Base-by-base conservation (phyloP, 345 rosid species). In the Boechera stricta region DNA sequence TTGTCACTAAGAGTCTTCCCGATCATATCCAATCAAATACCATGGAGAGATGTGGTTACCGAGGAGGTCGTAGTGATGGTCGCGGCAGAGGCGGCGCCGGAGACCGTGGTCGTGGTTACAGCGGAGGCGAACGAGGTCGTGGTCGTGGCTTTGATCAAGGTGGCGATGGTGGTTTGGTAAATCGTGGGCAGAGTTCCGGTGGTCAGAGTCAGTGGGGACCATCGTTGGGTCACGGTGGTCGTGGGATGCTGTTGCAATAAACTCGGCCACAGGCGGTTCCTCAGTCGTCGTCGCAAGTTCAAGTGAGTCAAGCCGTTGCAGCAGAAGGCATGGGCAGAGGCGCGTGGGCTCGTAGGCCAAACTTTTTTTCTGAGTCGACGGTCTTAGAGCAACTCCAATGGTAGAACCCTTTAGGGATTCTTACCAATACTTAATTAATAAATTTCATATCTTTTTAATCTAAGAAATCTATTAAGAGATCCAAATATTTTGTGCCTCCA, bases 321-420 rank as follows among this genome's bases (percentile, higher is more conserved):
- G 7, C 35, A 7, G 68, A 32, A 49, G 18, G 21, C 56, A 0
- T 18, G 6, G 70, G 63, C 32, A 3, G 6, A 15, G 73, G 68
- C 29, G 73, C 64, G 44, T 71, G 81, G 81, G 71, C 41, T 32
- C 79, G 69, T 18, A 68, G 12, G 45, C 79, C 54, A 0, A 44
- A 29, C 31, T 0, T 58, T 48, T 2, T 26, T 49, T 39, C 68
- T 16, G 74, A 16, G 9, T 42, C 74, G 72, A 11, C 72, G 45
- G 39, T 36, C 39, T 7, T 16, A 16, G 16, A 16, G 16, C 16
- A 16, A 16, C 16, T 16, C 16, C 16, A 16, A 16, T 16, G 16
- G 16, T 16, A 16, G 16, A 16, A 16, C 16, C 16, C 16, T 16
- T 16, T 16, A 16, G 16, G 16, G 16, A 16, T 16, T 16, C 16